Conservation (phyloP, 208 protist genomes). For the Trypanosomatidae sp. region DNA sequence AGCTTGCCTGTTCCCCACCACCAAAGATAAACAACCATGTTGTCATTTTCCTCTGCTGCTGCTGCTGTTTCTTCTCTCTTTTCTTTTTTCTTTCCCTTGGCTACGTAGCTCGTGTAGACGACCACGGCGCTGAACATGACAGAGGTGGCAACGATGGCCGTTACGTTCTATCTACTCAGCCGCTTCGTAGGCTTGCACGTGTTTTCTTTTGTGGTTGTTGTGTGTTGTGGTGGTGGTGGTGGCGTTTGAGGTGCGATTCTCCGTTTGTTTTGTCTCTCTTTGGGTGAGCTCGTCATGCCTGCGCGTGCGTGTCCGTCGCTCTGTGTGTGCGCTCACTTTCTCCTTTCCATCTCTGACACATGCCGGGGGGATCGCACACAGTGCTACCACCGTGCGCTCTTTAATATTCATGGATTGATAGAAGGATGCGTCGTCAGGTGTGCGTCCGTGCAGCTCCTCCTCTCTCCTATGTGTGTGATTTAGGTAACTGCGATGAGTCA, state of each 20-base stretch:
- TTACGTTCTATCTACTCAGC: background rate
- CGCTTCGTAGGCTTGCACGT: background rate
- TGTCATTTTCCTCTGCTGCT: background rate
- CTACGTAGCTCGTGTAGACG: background rate
- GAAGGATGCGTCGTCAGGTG: background rate
- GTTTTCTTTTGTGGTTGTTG: background rate
- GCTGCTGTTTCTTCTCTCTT: conserved; percentile 12
- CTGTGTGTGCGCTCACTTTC: background rate
- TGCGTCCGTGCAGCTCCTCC: background rate
- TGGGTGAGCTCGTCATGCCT: background rate
- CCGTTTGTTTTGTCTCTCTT: background rate
- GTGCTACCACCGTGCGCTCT: background rate
- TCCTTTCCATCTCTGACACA: background rate
- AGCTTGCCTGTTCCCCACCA: background rate
- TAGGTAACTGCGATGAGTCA: background rate
- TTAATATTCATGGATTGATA: background rate
- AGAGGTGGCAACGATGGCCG: background rate
- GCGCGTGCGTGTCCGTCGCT: background rate
- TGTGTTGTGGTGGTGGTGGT: background rate
- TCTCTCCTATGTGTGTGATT: background rate
- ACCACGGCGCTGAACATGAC: background rate
- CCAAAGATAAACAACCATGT: background rate
- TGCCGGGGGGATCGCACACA: background rate
- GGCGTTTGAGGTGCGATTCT: background rate
- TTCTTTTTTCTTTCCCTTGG: conserved; percentile 5